Conservation (phyloP, 2,329 filamentous ascomycete genomes). For the Lachnellula suecica region DNA sequence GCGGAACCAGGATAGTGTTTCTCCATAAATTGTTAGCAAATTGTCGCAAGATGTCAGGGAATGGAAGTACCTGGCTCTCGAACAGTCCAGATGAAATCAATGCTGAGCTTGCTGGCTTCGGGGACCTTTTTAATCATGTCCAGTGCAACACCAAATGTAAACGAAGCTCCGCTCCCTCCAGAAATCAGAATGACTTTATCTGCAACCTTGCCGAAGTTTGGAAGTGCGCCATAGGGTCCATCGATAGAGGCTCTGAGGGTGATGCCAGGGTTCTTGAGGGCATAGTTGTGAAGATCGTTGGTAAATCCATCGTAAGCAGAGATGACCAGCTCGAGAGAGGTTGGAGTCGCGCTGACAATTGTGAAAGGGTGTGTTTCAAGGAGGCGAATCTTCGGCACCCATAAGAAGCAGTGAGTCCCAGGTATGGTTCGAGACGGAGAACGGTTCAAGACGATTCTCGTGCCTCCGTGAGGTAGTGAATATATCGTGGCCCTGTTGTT, state of each 20-base stretch:
- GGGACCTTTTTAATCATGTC: conserved; percentile 42
- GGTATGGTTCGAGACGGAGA: conserved; percentile 44
- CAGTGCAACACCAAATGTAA: conserved; percentile 50
- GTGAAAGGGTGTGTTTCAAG: conserved; percentile 66
- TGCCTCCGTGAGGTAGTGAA: conserved; percentile 53
- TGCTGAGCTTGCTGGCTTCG: conserved; percentile 31
- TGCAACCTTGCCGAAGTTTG: conserved; percentile 46
- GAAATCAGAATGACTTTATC: conserved; percentile 59
- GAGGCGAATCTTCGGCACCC: conserved; percentile 57
- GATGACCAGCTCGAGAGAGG: conserved; percentile 54
- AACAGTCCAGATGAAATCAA: conserved; percentile 51
- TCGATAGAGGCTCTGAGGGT: conserved; percentile 53
- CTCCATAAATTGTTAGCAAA: conserved; percentile 8
- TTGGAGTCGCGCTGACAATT: conserved; percentile 43
- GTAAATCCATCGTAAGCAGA: conserved; percentile 60
- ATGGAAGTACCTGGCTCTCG: conserved; percentile 40
- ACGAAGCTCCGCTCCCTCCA: conserved; percentile 61
- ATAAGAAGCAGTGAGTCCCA: conserved; percentile 63
- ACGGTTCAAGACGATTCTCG: conserved; percentile 53
- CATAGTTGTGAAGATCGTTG: conserved; percentile 51
- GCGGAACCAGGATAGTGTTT: conserved; percentile 21
- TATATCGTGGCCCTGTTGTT: conserved; percentile 54
- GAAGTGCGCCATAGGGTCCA: conserved; percentile 57
- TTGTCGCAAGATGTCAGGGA: background rate
- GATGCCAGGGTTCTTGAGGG: conserved; percentile 47